Evolutionary conservation across 805 yeast genomes (phyloP), one percentile per base, ranked within the genome.

Genomic region (Kazachstania kunashirensis): DNA sequence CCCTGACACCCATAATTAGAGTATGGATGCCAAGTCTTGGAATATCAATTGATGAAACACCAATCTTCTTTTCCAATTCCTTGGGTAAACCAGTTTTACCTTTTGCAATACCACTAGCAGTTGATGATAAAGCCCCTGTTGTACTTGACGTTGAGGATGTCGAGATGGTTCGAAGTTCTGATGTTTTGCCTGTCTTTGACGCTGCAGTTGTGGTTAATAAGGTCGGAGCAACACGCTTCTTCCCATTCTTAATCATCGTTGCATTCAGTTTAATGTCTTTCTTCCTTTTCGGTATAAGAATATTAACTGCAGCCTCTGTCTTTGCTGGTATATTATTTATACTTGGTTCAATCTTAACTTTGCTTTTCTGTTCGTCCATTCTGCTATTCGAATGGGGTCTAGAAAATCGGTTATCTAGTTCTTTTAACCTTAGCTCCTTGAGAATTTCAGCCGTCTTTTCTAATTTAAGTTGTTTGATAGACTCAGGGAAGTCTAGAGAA

Each of bases 401-500:
- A 11, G 29, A 35, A 26, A 40, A 31, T 33, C 43, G 29, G 28
- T 35, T 31, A 36, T 43, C 41, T 23, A 43, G 21, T 16, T 36
- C 31, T 4, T 25, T 10, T 18, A 39, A 10, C 33, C 39, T 39
- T 38, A 43, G 14, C 24, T 56, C 53, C 29, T 60, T 61, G 29
- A 54, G 50, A 24, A 55, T 59, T 7, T 59, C 63, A 2, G 84
- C 76, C 42, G 67, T 66, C 26, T 79, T 84, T 47, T 86, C 96
- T 16, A 89, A 61, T 4, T 63, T 55, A 38, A 89, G 65, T 57
- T 88, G 96, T 36, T 75, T 80, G 1, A 79, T 71, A 57, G 92
- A 79, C 52, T 89, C 97, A 0, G 96, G 95, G 48, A 85, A 82
- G 15, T 79, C 79, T 63, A 81, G 67, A 7, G 83, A 73, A 45